Evolutionary conservation across 306 rosid species (phyloP).

Genomic region (Lathyrus tuberosus): DNA sequence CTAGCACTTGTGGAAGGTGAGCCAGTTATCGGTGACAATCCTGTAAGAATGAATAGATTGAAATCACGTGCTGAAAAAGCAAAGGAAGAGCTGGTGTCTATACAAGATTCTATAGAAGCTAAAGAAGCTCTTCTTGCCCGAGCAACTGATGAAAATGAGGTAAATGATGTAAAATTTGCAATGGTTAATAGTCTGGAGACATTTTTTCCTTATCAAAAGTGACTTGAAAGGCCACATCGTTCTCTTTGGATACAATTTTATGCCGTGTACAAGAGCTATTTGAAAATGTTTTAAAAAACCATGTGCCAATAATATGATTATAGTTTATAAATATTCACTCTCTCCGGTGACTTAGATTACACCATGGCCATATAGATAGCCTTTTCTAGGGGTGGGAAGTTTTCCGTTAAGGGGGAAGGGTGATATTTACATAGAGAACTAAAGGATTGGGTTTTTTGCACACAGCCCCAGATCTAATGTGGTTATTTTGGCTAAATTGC

Average conservation of each 20-base stretch:
- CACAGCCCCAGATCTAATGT: conserved; percentile 12
- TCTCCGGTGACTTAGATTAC: background rate
- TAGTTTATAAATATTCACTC: conserved; percentile 14
- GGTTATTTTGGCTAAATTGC: conserved; percentile 1
- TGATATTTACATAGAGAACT: conserved; percentile 20
- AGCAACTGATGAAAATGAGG: conserved; percentile 93
- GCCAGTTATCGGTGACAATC: conserved; percentile 95
- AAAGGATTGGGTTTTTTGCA: conserved; percentile 13
- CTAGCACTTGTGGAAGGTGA: conserved; percentile 90
- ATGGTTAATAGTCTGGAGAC: conserved; percentile 6
- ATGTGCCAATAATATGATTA: background rate
- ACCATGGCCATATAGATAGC: conserved; percentile 19
- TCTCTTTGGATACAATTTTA: conserved; percentile 5
- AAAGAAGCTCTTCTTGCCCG: conserved; percentile 93
- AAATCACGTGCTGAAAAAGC: conserved; percentile 76
- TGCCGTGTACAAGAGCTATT: background rate
- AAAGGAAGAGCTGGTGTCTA: conserved; percentile 71
- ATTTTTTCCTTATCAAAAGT: conserved; percentile 22
- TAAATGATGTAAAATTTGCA: conserved; percentile 37
- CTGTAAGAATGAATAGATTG: conserved; percentile 75
- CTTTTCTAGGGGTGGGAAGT: background rate
- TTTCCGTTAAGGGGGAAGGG: conserved; percentile 19
- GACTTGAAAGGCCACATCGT: conserved; percentile 25
- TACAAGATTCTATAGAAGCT: conserved; percentile 83
- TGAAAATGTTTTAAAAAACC: conserved; percentile 10